These are phyloP conservation scores for Cryptococcus amylolentus DNA, from an alignment of 1,284 basidiomycete genomes.

Conservation along the genomic window DNA sequence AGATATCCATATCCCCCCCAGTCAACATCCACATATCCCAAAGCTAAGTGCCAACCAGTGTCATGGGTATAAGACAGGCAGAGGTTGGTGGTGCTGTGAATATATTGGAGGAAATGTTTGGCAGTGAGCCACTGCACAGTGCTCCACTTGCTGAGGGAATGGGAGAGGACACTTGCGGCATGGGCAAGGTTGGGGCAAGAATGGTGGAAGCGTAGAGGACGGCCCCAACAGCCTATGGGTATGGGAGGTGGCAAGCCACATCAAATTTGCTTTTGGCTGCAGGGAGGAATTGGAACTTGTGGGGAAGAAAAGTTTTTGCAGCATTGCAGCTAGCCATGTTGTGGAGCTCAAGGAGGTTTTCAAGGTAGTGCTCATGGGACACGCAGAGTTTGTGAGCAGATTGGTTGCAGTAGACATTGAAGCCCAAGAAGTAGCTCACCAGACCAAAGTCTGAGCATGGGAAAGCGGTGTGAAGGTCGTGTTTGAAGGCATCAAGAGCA, in stretches of 20 bases:
- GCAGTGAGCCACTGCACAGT: conserved; percentile 18
- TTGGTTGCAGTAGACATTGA: conserved; percentile 17
- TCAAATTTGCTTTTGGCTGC: conserved; percentile 7
- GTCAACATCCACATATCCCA: too few relatives aligned
- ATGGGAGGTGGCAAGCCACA: conserved; percentile 9
- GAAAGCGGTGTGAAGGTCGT: conserved; percentile 13
- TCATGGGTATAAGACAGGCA: conserved; percentile 3
- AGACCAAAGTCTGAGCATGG: conserved; percentile 21
- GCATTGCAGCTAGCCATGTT: conserved; percentile 17
- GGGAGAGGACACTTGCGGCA: conserved; percentile 17
- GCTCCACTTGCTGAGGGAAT: conserved; percentile 24
- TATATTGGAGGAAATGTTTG: conserved; percentile 19
- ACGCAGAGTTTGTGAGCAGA: conserved; percentile 11
- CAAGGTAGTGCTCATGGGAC: conserved; percentile 20
- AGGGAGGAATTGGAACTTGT: not conserved
- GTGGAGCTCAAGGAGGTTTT: conserved; percentile 17
- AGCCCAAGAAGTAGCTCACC: conserved; percentile 22
- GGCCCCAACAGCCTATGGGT: conserved; percentile 13
- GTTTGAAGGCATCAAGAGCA: conserved; percentile 19
- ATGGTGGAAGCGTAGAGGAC: conserved; percentile 7
- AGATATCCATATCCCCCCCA: too few relatives aligned
- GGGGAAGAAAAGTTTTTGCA: not conserved
- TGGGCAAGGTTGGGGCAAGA: conserved; percentile 22
- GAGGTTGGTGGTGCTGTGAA: conserved; percentile 3
- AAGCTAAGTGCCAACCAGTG: too few relatives aligned